Conservation (phyloP, 352 stramenopile species). For the Thalassiosira hispida region DNA sequence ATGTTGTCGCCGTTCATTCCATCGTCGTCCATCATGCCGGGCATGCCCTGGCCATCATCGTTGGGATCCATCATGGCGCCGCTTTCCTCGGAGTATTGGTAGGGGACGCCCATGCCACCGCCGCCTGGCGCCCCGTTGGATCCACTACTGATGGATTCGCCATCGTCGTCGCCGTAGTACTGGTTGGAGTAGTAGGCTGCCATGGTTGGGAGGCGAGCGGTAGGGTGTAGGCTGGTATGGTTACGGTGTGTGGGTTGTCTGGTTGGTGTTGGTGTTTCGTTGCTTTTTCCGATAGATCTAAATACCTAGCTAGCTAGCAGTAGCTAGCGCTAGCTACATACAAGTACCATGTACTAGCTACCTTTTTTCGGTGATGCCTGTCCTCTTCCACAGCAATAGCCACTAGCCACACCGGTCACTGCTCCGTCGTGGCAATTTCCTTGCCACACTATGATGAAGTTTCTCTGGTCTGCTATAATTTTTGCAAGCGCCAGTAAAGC, state of each 20-base stretch:
- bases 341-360: too few species aligned
- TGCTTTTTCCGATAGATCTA: too few species aligned
- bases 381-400: too few species aligned
- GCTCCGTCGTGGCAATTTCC: too few species aligned
- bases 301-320: too few species aligned
- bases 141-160: constrained; percentile 40
- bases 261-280: too few species aligned
- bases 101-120: background rate
- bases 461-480: background rate
- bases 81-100: background rate
- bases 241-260: too few species aligned
- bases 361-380: too few species aligned
- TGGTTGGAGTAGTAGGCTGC: constrained; percentile 38
- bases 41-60: background rate
- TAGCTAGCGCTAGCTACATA: too few species aligned
- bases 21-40: background rate
- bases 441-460: background rate
- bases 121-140: constrained; percentile 4
- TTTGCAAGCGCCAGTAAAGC: constrained; percentile 3
- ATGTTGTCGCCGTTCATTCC: background rate
- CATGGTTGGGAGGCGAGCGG: too few species aligned
- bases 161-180: constrained; percentile 46
- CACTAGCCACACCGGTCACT: too few species aligned
- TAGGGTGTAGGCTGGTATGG: too few species aligned
- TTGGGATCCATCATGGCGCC: constrained; percentile 9